Base-by-base conservation (phyloP, 768 basidiomycete genomes). In the Lyophyllum shimeji region DNA sequence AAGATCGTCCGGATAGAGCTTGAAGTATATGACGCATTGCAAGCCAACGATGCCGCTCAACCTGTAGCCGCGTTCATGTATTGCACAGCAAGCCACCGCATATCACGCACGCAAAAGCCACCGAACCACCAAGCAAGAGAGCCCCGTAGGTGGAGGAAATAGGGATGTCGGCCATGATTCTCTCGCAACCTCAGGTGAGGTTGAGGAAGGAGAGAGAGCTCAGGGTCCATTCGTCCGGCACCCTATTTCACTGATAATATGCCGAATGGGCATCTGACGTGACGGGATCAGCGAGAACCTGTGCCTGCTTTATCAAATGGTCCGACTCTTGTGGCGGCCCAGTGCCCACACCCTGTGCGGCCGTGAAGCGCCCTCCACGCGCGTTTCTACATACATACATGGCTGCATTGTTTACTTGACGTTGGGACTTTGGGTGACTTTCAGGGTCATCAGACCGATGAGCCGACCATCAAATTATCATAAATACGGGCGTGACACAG, bases 11-110 rank as follows among this genome's bases (percentile, higher is more conserved):
- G 63, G 59, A 49, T 65, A 68, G 1, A 66, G 18, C 47, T 61
- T 66, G 63, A 66, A 68, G 49, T 66, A 68, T 44, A 64, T 55
- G 29, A 65, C 55, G 45, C 65, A 65, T 57, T 68, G 67, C 4
- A 64, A 57, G 0, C 60, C 64, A 31, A 65, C 60, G 37, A 65
- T 46, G 31, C 67, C 67, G 40, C 64, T 64, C 27, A 68, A 59
- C 46, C 67, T 68, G 52, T 27, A 15, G 17, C 25, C 23, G 17
- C 18, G 0, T 51, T 29, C 33, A 12, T 24, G n/a, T 9, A 9
- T 7, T 1, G 25, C 45, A 2, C 6, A n/a, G 1, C 17, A 23
- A n/a, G 6, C 12, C 21, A 2, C n/a, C 12, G 20, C 27, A 39
- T 18, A 42, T 11, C 3, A 60, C 65, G 23, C 21, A 68, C 67